phyloP scores from a whole-genome alignment of 2,329 filamentous ascomycete genomes.

The Nothophaeocryptopus gaeumannii region DNA sequence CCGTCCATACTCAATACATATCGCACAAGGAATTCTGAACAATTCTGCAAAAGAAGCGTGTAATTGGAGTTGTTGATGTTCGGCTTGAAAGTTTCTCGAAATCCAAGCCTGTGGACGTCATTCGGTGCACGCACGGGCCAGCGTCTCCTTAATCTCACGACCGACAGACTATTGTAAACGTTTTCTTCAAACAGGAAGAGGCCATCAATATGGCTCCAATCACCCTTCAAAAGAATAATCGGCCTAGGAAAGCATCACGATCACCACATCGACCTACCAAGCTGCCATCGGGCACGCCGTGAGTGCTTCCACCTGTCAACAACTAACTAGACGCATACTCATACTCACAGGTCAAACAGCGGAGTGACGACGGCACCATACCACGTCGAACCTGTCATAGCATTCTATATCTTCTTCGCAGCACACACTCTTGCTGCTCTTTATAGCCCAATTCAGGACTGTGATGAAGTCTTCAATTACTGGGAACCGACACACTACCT shows the following conservation, averaged over 20 bases:
- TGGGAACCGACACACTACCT: slow-evolving; percentile 97
- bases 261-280: slow-evolving; percentile 24
- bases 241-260: slow-evolving; percentile 14
- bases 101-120: not conserved
- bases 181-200: not conserved
- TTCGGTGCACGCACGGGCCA: not conserved
- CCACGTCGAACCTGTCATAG: slow-evolving; percentile 60
- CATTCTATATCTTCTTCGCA: slow-evolving; percentile 75
- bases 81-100: not conserved
- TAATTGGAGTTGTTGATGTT: too few species aligned
- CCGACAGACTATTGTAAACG: not conserved
- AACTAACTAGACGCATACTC: not conserved
- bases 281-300: slow-evolving; percentile 17
- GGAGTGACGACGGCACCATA: slow-evolving; percentile 14
- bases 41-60: too few species aligned
- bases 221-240: not conserved
- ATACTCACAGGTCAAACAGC: slow-evolving; percentile 7
- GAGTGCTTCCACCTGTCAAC: slow-evolving; percentile 3
- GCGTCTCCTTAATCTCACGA: too few species aligned
- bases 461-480: slow-evolving; percentile 98
- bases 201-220: slow-evolving; percentile 11
- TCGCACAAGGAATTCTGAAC: too few species aligned
- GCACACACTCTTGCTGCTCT: slow-evolving; percentile 73
- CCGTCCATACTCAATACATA: too few species aligned
- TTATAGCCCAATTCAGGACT: slow-evolving; percentile 91